phyloP scores from a whole-genome alignment of 257 asterid genomes.

The Nicotiana knightiana region DNA sequence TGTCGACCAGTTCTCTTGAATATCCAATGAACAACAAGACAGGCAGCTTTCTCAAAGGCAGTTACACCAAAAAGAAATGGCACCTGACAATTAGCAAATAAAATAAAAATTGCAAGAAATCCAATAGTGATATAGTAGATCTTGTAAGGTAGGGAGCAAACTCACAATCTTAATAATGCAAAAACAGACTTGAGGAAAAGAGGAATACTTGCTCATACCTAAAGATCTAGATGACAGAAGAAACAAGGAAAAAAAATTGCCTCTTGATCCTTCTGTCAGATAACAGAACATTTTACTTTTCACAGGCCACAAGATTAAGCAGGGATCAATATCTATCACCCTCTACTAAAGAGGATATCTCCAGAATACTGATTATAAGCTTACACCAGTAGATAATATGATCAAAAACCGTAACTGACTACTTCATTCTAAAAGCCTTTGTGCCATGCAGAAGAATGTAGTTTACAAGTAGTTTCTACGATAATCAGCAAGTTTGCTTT shows the following conservation, averaged over 20 bases:
- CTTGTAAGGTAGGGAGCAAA: background rate
- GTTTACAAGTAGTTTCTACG: background rate
- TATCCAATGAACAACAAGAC: slow-evolving; percentile 76
- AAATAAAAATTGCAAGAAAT: background rate
- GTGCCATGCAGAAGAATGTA: background rate
- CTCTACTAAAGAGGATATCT: background rate
- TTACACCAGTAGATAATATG: background rate
- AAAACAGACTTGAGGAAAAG: background rate
- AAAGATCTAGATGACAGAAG: background rate
- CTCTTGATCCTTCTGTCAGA: background rate
- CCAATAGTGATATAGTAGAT: background rate
- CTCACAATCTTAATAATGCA: background rate
- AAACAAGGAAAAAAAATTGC: background rate
- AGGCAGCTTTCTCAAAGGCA: slow-evolving; percentile 74
- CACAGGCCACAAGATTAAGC: background rate
- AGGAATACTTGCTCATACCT: background rate
- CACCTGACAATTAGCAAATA: slow-evolving; percentile 43
- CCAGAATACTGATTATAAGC: background rate
- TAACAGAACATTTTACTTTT: background rate
- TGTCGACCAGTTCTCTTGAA: slow-evolving; percentile 94
- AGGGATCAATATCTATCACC: background rate
- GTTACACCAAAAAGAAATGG: slow-evolving; percentile 96
- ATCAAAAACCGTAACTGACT: background rate
- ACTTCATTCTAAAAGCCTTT: background rate
- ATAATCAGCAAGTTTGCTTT: background rate